Evolutionary conservation across 2,329 filamentous ascomycete species (phyloP).

Genomic region (Neurospora sp.): DNA sequence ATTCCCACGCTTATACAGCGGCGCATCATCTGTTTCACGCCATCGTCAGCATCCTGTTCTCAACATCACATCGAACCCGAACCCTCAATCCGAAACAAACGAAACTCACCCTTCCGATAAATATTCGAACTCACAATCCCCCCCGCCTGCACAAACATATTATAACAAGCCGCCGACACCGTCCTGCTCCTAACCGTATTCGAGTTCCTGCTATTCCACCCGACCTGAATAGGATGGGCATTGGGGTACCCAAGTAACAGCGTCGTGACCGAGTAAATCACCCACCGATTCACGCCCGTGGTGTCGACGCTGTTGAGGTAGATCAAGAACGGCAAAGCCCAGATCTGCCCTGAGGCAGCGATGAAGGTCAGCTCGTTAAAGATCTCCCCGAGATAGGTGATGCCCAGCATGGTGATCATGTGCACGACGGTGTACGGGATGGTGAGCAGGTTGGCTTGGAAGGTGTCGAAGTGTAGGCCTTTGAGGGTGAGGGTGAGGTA

Average conservation of each 20-base stretch:
- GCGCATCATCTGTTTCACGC: slow-evolving; percentile 23
- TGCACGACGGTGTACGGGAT: slow-evolving; percentile 40
- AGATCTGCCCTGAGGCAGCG: slow-evolving; percentile 41
- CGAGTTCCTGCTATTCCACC: slow-evolving; percentile 45
- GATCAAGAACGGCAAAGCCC: slow-evolving; percentile 50
- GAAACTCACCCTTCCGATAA: slow-evolving; percentile 22
- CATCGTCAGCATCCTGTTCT: not conserved
- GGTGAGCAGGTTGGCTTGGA: slow-evolving; percentile 52
- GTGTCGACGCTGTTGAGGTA: slow-evolving; percentile 34
- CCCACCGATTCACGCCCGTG: slow-evolving; percentile 29
- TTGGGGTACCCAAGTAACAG: slow-evolving; percentile 31
- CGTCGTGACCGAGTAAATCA: slow-evolving; percentile 31
- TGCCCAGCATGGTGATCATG: slow-evolving; percentile 26
- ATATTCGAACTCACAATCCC: slow-evolving; percentile 32
- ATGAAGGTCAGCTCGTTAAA: slow-evolving; percentile 40
- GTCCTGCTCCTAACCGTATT: slow-evolving; percentile 45
- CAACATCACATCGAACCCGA: not conserved
- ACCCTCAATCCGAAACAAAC: too few species aligned
- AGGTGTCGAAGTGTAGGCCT: slow-evolving; percentile 47
- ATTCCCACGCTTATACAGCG: slow-evolving; percentile 46
- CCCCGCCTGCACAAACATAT: slow-evolving; percentile 40
- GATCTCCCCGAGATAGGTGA: slow-evolving; percentile 33
- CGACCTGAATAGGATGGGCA: slow-evolving; percentile 38
- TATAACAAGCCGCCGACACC: slow-evolving; percentile 55
- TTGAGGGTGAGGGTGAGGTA: slow-evolving; percentile 51